Evolutionary conservation across 1,284 basidiomycete genomes (phyloP).

Genomic region (Ceratobasidium sp.): DNA sequence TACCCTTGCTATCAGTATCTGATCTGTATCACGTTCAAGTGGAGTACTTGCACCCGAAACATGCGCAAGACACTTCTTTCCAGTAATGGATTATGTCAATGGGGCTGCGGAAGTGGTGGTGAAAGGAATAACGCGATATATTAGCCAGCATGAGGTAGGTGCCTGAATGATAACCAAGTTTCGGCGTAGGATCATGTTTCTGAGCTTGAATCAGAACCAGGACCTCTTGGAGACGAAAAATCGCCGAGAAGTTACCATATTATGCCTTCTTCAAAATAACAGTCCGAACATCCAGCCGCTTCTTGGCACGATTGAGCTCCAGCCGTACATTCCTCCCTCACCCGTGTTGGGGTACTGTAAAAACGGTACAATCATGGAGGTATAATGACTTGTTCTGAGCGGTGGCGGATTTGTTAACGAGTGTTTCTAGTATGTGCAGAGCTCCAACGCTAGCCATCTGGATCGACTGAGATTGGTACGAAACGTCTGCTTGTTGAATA

Average conservation of each 20-base stretch:
- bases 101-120: too few relatives aligned
- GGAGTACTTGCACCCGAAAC: too few relatives aligned
- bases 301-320: background rate
- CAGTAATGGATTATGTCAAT: too few relatives aligned
- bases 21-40: too few relatives aligned
- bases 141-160: too few relatives aligned
- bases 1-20: too few relatives aligned
- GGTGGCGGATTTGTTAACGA: background rate
- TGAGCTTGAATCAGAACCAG: too few relatives aligned
- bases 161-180: too few relatives aligned
- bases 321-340: background rate
- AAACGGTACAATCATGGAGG: background rate
- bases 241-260: background rate
- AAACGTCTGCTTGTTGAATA: background rate
- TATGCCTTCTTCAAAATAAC: background rate
- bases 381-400: background rate
- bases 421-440: background rate
- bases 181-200: too few relatives aligned
- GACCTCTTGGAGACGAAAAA: too few relatives aligned
- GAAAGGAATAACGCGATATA: too few relatives aligned
- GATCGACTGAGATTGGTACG: conserved; percentile 7
- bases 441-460: background rate
- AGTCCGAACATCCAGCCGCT: conserved; percentile 2
- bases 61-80: too few relatives aligned
- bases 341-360: background rate